These are phyloP conservation scores for Cordia subcordata DNA, from an alignment of 257 asterid genomes.

Conservation along the genomic window DNA sequence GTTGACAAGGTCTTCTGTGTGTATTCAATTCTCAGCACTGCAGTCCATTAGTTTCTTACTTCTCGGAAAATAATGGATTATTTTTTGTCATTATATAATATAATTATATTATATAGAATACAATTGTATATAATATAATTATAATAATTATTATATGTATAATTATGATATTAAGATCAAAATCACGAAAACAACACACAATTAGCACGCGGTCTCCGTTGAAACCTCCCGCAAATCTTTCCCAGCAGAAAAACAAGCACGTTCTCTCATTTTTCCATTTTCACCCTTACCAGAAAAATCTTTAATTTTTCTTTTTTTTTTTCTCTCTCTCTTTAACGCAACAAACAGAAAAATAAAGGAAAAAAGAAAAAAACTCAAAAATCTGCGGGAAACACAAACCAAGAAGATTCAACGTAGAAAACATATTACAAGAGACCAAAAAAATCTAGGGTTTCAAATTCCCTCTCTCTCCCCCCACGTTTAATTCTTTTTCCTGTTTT, in stretches of 20 bases:
- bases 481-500: conserved; percentile 10
- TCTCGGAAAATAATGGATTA: no score
- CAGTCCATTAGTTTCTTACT: no score
- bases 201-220: conserved; percentile 9
- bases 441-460: conserved; percentile 40
- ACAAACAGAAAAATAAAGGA: conserved; percentile 28
- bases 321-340: conserved; percentile 22
- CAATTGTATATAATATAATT: no score
- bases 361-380: conserved; percentile 1
- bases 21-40: no score
- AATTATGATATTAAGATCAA: no score
- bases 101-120: no score
- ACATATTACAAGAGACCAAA: background rate
- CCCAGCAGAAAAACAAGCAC: background rate
- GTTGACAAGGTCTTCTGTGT: no score
- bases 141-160: no score
- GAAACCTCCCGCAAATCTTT: conserved; percentile 4
- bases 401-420: background rate
- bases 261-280: background rate
- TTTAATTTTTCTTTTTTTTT: background rate
- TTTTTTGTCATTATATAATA: no score
- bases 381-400: background rate
- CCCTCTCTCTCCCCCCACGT: conserved; percentile 28
- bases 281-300: background rate
- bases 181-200: conserved; percentile 1